Conservation (phyloP, 2,329 filamentous ascomycete genomes). For the Botrytis deweyae region DNA sequence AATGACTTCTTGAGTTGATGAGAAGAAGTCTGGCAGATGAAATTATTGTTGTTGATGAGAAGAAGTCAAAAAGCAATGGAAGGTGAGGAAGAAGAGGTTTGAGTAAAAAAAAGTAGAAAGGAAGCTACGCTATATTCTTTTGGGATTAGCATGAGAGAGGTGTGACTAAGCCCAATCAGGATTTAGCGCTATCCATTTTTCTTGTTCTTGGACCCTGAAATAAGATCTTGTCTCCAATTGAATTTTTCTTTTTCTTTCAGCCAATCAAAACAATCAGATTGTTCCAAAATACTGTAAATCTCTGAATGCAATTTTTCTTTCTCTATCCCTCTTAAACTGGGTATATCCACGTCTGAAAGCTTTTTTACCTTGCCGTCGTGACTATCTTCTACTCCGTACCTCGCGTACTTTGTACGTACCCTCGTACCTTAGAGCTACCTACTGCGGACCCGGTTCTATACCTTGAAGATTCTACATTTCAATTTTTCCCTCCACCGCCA, state of each 20-base stretch:
- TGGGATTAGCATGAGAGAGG: background rate
- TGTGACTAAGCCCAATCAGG: background rate
- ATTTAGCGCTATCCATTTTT: background rate
- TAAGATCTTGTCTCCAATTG: background rate
- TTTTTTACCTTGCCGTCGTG: background rate
- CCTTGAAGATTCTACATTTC: background rate
- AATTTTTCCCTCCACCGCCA: constrained; percentile 18
- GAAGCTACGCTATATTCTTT: background rate
- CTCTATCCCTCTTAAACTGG: background rate
- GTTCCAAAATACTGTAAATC: constrained; percentile 13
- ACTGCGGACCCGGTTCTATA: background rate
- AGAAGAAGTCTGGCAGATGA: constrained; percentile 26
- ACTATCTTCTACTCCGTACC: background rate
- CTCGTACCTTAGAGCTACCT: background rate
- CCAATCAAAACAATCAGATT: constrained; percentile 12
- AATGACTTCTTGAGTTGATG: constrained; percentile 30
- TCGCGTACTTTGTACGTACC: background rate
- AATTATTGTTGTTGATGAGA: constrained; percentile 27
- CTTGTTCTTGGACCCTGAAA: constrained; percentile 9
- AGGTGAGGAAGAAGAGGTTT: constrained; percentile 24
- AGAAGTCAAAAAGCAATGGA: constrained; percentile 14
- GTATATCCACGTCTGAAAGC: background rate
- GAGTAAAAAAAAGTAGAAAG: constrained; percentile 26
- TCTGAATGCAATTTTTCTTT: constrained; percentile 11
- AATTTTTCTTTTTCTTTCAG: background rate